Base-by-base conservation (phyloP, 805 yeast genomes). In the Candida mattraensis region DNA sequence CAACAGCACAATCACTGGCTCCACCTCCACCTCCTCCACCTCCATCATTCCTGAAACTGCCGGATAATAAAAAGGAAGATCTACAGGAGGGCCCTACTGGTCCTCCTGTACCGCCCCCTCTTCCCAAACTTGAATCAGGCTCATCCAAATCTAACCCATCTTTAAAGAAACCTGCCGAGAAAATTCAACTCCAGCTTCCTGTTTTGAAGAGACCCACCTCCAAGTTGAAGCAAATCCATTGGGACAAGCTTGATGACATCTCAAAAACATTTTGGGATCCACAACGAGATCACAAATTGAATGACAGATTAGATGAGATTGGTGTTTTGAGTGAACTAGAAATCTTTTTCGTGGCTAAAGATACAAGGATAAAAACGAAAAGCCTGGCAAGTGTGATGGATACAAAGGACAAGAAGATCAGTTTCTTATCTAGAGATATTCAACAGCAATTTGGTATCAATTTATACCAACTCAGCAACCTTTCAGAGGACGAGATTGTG, bases 391-490 rank as follows among this genome's bases (percentile, higher is more conserved):
- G 52, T 25, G 23, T 13, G 3, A 70, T 63, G 38, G 66, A 63
- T 53, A 73, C 68, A 7, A 63, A 68, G 1, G 63, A 66, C 40
- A 71, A 72, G 37, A 72, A 75, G 47, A 51, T 76, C 3, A 53
- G 80, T 0, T 78, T 82, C 47, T 64, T 84, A 46, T 70, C 89
- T 0, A 67, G 88, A 42, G 93, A 84, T 45, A 52, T 81, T 13
- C 80, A 86, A 2, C 93, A 84, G 50, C 89, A 83, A 52, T 83
- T 84, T 60, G 87, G 87, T 25, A 84, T 84, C 49, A 84, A 84
- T 51, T 65, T 84, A 37, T 89, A 84, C 50, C 67, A 74, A 52
- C 83, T 75, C 55, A 72, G 78, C 13, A 59, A 60, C 19, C 52
- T 72, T 21, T 52, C 72, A 3, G 87, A 74, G 27, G 75, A 69